A percentile compares a stretch with the other conserved stretches of the same genome.
Conservation (phyloP, 2,329 filamentous ascomycete genomes). For the Microthyrium microscopicum region DNA sequence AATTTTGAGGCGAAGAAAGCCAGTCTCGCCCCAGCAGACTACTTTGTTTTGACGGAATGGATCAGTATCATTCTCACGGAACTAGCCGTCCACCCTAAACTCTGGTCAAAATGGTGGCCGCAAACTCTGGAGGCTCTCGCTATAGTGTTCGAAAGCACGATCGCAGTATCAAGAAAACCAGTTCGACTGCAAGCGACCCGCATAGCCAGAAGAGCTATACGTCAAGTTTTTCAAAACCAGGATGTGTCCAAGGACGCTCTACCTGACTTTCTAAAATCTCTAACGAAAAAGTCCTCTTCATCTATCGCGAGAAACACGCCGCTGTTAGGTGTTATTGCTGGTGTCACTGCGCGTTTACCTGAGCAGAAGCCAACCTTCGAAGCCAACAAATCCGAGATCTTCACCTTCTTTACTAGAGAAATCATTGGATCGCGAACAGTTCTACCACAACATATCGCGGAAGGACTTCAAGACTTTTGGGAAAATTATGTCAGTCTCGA, state of each 20-base stretch:
- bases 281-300: constrained; percentile 51
- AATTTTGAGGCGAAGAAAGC: constrained; percentile 59
- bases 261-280: too few species aligned
- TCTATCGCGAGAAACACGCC: constrained; percentile 54
- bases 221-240: constrained; percentile 14
- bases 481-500: constrained; percentile 52
- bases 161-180: constrained; percentile 55
- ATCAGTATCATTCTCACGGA: constrained; percentile 63
- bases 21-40: constrained; percentile 60
- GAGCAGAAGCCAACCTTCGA: constrained; percentile 46
- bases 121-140: constrained; percentile 55
- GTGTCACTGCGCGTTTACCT: constrained; percentile 61
- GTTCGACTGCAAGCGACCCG: constrained; percentile 30
- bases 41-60: constrained; percentile 87
- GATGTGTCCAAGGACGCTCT: too few species aligned
- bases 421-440: constrained; percentile 61
- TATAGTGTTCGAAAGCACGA: constrained; percentile 61
- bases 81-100: constrained; percentile 38
- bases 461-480: constrained; percentile 71
- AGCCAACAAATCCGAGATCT: constrained; percentile 52
- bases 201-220: constrained; percentile 11
- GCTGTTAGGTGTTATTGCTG: constrained; percentile 71
- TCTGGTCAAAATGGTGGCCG: constrained; percentile 47
- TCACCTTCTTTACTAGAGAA: constrained; percentile 72
- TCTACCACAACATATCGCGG: constrained; percentile 55